Percentiles rank a stretch among this genome's conserved stretches.
These are phyloP conservation scores for Zasmidium angulare DNA, from an alignment of 2,329 filamentous ascomycete species.

Conservation along the genomic window DNA sequence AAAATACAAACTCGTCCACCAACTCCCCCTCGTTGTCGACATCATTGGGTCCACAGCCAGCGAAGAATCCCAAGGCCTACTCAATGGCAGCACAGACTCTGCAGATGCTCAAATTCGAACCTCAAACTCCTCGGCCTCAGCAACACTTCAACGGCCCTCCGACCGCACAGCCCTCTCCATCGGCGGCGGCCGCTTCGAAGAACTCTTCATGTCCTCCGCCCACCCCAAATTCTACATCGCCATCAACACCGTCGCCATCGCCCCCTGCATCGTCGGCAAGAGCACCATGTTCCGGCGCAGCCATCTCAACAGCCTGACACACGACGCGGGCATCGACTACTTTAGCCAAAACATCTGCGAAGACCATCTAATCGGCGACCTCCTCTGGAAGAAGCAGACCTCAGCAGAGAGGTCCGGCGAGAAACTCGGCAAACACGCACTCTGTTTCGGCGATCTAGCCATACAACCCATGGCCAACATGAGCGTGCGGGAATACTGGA, in stretches of 20 bases:
- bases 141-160: conserved; percentile 17
- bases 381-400: conserved; percentile 74
- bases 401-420: conserved; percentile 36
- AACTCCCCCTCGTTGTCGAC: conserved; percentile 88
- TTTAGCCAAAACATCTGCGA: conserved; percentile 98
- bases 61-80: conserved; percentile 27
- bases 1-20: conserved; percentile 86
- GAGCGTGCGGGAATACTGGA: conserved; percentile 73
- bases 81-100: conserved; percentile 6
- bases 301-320: conserved; percentile 74
- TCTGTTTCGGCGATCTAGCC: conserved; percentile 81
- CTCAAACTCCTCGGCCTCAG: conserved; percentile 27
- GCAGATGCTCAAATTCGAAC: conserved; percentile 21
- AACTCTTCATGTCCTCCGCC: conserved; percentile 88
- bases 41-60: conserved; percentile 38
- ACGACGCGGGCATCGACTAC: conserved; percentile 74
- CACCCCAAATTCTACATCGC: conserved; percentile 98
- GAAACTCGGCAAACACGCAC: conserved; percentile 71
- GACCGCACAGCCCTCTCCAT: conserved; percentile 28
- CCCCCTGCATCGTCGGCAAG: conserved; percentile 93
- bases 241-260: conserved; percentile 88
- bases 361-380: conserved; percentile 90
- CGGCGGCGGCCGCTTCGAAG: conserved; percentile 82
- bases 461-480: conserved; percentile 87
- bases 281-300: conserved; percentile 97